phyloP scores from a whole-genome alignment of 2,329 filamentous ascomycete species.

The Curvularia eragrostidis region DNA sequence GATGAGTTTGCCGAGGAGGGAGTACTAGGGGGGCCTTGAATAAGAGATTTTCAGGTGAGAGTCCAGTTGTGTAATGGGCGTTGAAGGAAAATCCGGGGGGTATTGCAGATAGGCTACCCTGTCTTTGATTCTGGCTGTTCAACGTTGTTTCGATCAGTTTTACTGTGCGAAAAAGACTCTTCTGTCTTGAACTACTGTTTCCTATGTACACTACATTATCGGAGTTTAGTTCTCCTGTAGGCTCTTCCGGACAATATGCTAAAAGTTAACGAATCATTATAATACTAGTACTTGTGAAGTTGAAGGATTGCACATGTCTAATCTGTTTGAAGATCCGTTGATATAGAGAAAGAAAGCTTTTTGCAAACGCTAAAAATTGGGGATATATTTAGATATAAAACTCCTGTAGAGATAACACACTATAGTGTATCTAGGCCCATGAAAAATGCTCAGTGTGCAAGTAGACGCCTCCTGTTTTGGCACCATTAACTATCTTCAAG shows the following conservation, averaged over 20 bases:
- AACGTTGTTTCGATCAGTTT: too few relatives aligned
- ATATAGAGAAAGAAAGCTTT: not conserved
- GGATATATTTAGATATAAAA: not conserved
- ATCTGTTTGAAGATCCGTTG: not conserved
- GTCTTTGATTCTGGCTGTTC: too few relatives aligned
- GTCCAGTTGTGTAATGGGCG: too few relatives aligned
- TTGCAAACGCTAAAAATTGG: not conserved
- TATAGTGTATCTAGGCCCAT: constrained; percentile 12
- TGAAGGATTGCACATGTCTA: not conserved
- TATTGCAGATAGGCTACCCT: too few relatives aligned
- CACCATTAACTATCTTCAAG: constrained; percentile 43
- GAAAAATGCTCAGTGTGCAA: constrained; percentile 58
- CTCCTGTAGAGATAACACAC: not conserved
- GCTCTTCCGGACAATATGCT: not conserved
- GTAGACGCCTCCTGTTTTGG: constrained; percentile 49
- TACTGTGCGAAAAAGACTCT: too few relatives aligned
- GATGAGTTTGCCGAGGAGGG: constrained; percentile 17
- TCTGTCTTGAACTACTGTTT: too few relatives aligned
- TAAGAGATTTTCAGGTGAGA: not conserved
- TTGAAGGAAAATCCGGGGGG: too few relatives aligned
- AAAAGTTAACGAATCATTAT: not conserved
- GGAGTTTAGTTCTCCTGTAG: not conserved
- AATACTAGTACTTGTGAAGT: not conserved
- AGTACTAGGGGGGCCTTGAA: not conserved
- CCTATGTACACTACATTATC: too few relatives aligned